phyloP scores from a whole-genome alignment of 805 yeast genomes.

The Priceomyces haplophilus region DNA sequence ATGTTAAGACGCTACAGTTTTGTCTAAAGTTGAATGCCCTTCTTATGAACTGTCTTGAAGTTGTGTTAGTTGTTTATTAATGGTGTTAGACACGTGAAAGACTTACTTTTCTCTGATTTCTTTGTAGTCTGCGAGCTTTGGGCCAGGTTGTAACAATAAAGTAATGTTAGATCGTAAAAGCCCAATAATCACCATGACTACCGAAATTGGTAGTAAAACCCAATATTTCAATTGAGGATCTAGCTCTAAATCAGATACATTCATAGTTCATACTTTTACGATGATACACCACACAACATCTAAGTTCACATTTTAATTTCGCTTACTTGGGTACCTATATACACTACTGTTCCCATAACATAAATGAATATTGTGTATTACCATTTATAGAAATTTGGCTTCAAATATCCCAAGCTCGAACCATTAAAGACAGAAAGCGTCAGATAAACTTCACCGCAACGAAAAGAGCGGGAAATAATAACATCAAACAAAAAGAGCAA shows the following conservation, averaged over 20 bases:
- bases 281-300: no score
- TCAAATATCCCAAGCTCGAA: no score
- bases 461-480: no score
- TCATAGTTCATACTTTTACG: conserved; percentile 4
- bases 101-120: conserved; percentile 39
- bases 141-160: conserved; percentile 54
- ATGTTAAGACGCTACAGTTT: conserved; percentile 51
- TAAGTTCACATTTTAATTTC: no score
- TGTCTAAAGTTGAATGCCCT: conserved; percentile 57
- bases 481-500: no score
- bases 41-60: conserved; percentile 50
- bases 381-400: no score
- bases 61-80: neutral
- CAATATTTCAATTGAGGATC: conserved; percentile 84
- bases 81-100: neutral
- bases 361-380: no score
- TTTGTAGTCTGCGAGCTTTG: conserved; percentile 51
- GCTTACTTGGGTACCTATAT: no score
- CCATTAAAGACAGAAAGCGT: no score
- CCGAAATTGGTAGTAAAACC: conserved; percentile 87
- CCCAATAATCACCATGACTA: conserved; percentile 88
- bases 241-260: conserved; percentile 39
- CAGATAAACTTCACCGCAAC: no score
- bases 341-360: no score
- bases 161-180: conserved; percentile 69